A percentile compares a stretch with the other conserved stretches of the same genome.
These are phyloP conservation scores for Pleurotus giganteus DNA, from an alignment of 768 basidiomycete genomes.

Conservation along the genomic window DNA sequence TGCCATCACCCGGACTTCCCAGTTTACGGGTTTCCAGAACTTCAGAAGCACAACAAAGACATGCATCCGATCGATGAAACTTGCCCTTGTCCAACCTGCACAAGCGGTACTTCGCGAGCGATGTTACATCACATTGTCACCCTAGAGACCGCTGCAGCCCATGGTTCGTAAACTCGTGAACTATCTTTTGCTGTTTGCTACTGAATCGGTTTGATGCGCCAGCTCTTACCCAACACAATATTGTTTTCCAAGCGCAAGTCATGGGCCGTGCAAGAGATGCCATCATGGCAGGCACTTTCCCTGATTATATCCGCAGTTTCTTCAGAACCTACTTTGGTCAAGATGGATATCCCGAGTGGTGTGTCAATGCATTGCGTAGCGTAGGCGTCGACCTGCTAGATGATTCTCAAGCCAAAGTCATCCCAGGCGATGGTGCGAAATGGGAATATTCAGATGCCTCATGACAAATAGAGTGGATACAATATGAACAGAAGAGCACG, in stretches of 20 bases:
- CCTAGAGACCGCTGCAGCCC: constrained; percentile 83
- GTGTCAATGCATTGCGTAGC: constrained; percentile 76
- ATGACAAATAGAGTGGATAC: constrained; percentile 1
- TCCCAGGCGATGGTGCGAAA: constrained; percentile 64
- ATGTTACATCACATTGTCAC: constrained; percentile 74
- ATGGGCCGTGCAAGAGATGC: constrained; percentile 86
- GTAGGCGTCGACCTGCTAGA: constrained; percentile 84
- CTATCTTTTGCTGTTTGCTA: no score
- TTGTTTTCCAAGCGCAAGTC: constrained; percentile 82
- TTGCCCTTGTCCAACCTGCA: constrained; percentile 89
- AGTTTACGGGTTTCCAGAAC: constrained; percentile 36
- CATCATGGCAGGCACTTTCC: constrained; percentile 76
- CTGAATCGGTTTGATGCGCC: no score
- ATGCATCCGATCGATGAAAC: constrained; percentile 68
- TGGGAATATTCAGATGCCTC: constrained; percentile 72
- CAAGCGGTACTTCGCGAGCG: constrained; percentile 62
- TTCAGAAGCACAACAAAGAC: constrained; percentile 70
- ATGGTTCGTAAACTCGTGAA: constrained; percentile 48
- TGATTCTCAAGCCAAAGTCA: constrained; percentile 44
- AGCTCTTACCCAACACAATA: constrained; percentile 84
- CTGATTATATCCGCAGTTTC: constrained; percentile 71
- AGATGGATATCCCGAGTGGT: constrained; percentile 85
- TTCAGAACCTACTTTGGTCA: constrained; percentile 77
- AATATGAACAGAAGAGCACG: not conserved
- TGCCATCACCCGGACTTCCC: not conserved